Evolutionary conservation across 1,284 basidiomycete species (phyloP), one percentile per base, ranked within the genome.

Genomic region (Cryptococcus sp.): DNA sequence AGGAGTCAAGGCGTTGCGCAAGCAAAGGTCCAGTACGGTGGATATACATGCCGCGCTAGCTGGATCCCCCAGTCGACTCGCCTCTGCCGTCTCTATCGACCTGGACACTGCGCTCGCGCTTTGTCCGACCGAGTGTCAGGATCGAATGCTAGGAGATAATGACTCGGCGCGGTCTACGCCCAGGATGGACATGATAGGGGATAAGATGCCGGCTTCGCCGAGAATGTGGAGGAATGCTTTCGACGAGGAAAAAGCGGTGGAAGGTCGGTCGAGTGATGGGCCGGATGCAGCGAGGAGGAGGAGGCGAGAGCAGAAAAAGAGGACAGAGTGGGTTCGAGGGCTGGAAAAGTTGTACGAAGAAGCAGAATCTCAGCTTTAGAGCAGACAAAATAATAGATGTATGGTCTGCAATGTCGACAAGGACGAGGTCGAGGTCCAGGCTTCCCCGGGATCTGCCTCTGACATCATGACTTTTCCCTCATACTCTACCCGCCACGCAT

Each of bases 191-290:
- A n/a, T n/a, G n/a, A n/a, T n/a, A n/a, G n/a, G n/a, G n/a, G n/a
- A n/a, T 9, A 32, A 16, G 31, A 32, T 32, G 16, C 31, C 31
- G 9, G 9, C 31, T 16, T 18, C 28, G 39, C 39, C 39, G 10
- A 10, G 24, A 26, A 3, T 16, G 24, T 41, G 39, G 39, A 41
- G 28, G 28, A 25, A 25, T 4, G 39, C 39, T 4, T 32, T 43
- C 39, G 23, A 25, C 6, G 49, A 60, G 41, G 68, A 70, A 50
- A 53, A 60, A 31, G 59, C 61, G 11, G 56, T 56, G 44, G 35
- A 41, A 25, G 14, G 21, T 5, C 23, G 9, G 23, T 9, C 4
- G 5, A 19, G 4, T 12, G 3, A 9, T 14, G 31, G 9, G 11
- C 26, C 5, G 19, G 14, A 31, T 4, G 11, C 3, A 5, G 4